A percentile compares a stretch with the other conserved stretches of the same genome.
Evolutionary conservation across 2,329 filamentous ascomycete genomes (phyloP).

Genomic region (Eutypa lata): DNA sequence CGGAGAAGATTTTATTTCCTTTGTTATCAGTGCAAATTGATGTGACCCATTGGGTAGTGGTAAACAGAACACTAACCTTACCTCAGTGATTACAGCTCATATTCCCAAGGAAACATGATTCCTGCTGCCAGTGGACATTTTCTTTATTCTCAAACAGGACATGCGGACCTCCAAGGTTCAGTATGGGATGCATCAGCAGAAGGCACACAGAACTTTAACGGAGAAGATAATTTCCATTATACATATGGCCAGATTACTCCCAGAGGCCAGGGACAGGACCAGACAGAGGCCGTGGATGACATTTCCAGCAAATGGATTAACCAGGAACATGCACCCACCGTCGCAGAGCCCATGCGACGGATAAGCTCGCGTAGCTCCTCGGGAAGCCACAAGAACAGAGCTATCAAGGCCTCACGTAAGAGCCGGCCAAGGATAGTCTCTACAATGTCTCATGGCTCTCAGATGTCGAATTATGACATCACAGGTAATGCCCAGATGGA

Average conservation of each 20-base stretch:
- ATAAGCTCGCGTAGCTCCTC: slow-evolving; percentile 42
- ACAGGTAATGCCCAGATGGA: slow-evolving; percentile 52
- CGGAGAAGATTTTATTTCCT: slow-evolving; percentile 32
- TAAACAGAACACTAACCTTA: slow-evolving; percentile 56
- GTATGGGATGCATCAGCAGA: slow-evolving; percentile 56
- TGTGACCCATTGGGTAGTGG: slow-evolving; percentile 33
- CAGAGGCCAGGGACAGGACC: slow-evolving; percentile 43
- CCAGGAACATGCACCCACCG: slow-evolving; percentile 32
- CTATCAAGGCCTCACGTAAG: slow-evolving; percentile 41
- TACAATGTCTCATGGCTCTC: slow-evolving; percentile 45
- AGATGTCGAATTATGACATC: slow-evolving; percentile 50
- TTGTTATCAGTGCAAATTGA: slow-evolving; percentile 27
- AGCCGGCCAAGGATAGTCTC: slow-evolving; percentile 42
- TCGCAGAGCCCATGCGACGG: slow-evolving; percentile 43
- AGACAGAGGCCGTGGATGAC: slow-evolving; percentile 44
- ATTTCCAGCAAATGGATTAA: slow-evolving; percentile 46
- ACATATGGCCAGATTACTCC: slow-evolving; percentile 54
- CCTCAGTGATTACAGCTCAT: slow-evolving; percentile 54
- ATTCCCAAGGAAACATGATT: slow-evolving; percentile 49
- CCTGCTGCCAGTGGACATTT: slow-evolving; percentile 49
- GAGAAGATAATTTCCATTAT: slow-evolving; percentile 56
- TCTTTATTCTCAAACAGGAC: slow-evolving; percentile 59
- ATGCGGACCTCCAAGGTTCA: slow-evolving; percentile 53
- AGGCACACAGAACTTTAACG: slow-evolving; percentile 58
- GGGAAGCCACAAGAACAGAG: slow-evolving; percentile 43